Conservation (phyloP, 1,284 basidiomycete species). For the Ganoderma resinaceum region DNA sequence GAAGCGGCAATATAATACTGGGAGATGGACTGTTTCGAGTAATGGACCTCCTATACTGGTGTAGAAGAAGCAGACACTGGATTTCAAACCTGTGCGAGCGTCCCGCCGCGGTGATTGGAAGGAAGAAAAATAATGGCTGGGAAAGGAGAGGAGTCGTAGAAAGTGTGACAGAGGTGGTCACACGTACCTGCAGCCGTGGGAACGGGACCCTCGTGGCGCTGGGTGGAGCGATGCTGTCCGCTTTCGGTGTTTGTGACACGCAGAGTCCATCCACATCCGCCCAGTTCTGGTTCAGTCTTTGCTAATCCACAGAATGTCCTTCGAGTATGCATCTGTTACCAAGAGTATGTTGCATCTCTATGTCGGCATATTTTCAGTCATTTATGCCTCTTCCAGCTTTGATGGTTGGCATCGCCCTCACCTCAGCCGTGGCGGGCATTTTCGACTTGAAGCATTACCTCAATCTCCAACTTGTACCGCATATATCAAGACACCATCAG, state of each 20-base stretch:
- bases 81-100: background rate
- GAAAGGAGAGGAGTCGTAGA: background rate
- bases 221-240: background rate
- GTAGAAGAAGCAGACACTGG: background rate
- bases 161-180: background rate
- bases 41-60: background rate
- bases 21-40: background rate
- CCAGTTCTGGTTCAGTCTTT: background rate
- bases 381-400: slow-evolving; percentile 59
- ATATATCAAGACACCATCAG: slow-evolving; percentile 51
- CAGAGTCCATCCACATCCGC: background rate
- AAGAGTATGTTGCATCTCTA: slow-evolving; percentile 59
- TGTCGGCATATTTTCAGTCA: background rate
- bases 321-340: slow-evolving; percentile 79
- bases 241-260: background rate
- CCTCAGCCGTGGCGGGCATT: slow-evolving; percentile 76
- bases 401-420: slow-evolving; percentile 74
- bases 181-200: background rate
- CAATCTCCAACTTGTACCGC: slow-evolving; percentile 56
- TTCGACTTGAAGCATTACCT: slow-evolving; percentile 90
- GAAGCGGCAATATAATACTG: background rate
- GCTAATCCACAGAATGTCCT: slow-evolving; percentile 60
- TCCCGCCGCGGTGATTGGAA: background rate
- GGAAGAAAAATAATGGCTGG: background rate
- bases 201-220: background rate